These are phyloP conservation scores for Phytophthora kernoviae DNA, from an alignment of 352 stramenopile genomes.

Conservation along the genomic window DNA sequence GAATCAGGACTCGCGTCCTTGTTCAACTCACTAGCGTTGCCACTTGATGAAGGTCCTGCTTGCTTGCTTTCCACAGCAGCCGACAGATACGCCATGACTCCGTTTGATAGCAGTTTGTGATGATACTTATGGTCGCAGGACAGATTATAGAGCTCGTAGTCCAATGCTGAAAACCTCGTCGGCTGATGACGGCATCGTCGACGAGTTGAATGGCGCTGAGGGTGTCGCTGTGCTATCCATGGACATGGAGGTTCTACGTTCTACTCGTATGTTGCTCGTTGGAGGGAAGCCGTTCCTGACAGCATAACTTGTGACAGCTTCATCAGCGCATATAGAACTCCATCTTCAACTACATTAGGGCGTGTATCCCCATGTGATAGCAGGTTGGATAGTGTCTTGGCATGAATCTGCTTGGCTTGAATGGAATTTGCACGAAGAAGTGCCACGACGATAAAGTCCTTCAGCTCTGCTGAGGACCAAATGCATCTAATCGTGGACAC, in stretches of 20 bases:
- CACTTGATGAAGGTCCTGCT: not conserved
- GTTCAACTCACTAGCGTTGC: not conserved
- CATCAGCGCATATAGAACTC: constrained; percentile 81
- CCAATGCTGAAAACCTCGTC: constrained; percentile 76
- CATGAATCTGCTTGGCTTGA: constrained; percentile 84
- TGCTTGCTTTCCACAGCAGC: constrained; percentile 44
- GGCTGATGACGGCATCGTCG: constrained; percentile 19
- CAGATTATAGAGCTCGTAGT: constrained; percentile 72
- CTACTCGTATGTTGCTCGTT: not conserved
- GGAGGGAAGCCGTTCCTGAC: constrained; percentile 10
- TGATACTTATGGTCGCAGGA: constrained; percentile 76
- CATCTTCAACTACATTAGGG: constrained; percentile 69
- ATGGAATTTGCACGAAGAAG: constrained; percentile 76
- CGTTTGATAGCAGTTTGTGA: constrained; percentile 69
- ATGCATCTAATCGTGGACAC: constrained; percentile 70
- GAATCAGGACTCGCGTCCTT: constrained; percentile 1
- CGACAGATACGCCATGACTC: constrained; percentile 71
- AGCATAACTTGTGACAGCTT: constrained; percentile 76
- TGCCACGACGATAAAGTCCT: constrained; percentile 84
- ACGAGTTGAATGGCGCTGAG: not conserved
- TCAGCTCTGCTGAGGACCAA: constrained; percentile 75
- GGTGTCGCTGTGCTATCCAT: constrained; percentile 2
- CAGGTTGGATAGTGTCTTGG: constrained; percentile 81
- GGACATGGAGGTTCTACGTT: constrained; percentile 1
- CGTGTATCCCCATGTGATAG: constrained; percentile 62